Percentiles rank a stretch among this genome's conserved stretches.
These are phyloP conservation scores for Creolimax fragrantissima DNA, from an alignment of 78 protist species.

Conservation along the genomic window DNA sequence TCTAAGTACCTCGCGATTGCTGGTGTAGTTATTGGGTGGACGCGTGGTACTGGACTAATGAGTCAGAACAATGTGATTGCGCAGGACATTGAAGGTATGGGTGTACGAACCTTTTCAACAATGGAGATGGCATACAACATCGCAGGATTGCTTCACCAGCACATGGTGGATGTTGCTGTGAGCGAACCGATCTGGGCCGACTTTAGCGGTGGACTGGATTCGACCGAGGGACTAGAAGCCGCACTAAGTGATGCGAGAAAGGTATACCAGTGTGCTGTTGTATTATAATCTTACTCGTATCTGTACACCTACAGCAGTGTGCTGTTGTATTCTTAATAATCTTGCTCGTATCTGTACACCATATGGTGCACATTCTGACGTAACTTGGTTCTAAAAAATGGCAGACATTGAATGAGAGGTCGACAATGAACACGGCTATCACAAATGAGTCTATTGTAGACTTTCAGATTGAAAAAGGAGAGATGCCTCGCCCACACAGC, in stretches of 20 bases:
- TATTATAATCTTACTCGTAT: too few relatives aligned
- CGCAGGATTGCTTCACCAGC: conserved; percentile 31
- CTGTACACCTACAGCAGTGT: too few relatives aligned
- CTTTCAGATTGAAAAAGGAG: background rate
- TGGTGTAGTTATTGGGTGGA: conserved; percentile 66
- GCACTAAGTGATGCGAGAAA: background rate
- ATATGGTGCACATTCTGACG: too few relatives aligned
- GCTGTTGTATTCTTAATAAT: too few relatives aligned
- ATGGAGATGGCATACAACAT: conserved; percentile 49
- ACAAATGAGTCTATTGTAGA: background rate
- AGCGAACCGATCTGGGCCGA: conserved; percentile 53
- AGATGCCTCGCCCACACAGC: background rate
- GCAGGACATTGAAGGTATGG: conserved; percentile 2
- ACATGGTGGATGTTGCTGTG: conserved; percentile 11
- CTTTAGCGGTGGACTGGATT: conserved; percentile 35
- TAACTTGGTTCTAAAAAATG: too few relatives aligned
- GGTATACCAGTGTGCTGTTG: too few relatives aligned
- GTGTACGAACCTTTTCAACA: conserved; percentile 51
- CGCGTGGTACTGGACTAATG: conserved; percentile 66
- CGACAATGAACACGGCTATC: conserved; percentile 9
- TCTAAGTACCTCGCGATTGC: conserved; percentile 32
- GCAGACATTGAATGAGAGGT: background rate
- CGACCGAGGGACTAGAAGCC: background rate
- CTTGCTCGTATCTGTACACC: too few relatives aligned
- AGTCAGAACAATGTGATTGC: conserved; percentile 43